Evolutionary conservation across 768 basidiomycete species (phyloP), one percentile per base, ranked within the genome.

Genomic region (Phylloporus arenicola): DNA sequence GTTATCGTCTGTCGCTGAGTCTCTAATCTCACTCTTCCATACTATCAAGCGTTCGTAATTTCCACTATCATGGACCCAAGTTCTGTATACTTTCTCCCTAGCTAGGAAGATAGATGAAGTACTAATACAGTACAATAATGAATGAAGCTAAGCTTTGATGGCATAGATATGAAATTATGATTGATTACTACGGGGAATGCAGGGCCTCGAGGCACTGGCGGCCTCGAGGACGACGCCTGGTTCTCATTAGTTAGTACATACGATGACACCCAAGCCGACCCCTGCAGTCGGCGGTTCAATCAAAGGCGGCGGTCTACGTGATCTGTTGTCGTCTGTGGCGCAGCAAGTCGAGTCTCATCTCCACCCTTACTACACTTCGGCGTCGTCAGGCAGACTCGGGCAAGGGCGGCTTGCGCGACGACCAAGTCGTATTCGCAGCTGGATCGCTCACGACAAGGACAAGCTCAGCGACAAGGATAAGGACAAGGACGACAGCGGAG

Each of bases 321-420:
- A 54, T 27, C 45, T 64, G 45, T 47, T 57, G 50, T 57, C 61
- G 40, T 48, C 55, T 53, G 51, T 61, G 50, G 58, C 58, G 47
- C 60, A 63, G 22, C 58, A 60, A 41, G 51, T 64, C 52, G 60
- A 60, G 19, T 61, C 58, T 6, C 60, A 52, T 39, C 57, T 63
- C 40, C 43, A 45, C n/a, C 50, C 49, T 19, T 24, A 43, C 38
- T n/a, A 43, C 20, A 29, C 45, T 14, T 27, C 45, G 11, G n/a
- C 20, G 11, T 29, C 41, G 9, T 24, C 41, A 17, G 10, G 27
- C 25, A 11, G 22, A 22, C 39, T 24, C 19, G 39, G 39, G 7
- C 39, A 43, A 43, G 41, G 25, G n/a, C 27, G n/a, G 7, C 11
- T 29, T 29, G 14, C 34, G 38, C 52, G 61, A 45, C 56, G 55